A percentile compares a stretch with the other conserved stretches of the same genome.
phyloP scores from a whole-genome alignment of 208 protist genomes.

The Crithidia sp. region DNA sequence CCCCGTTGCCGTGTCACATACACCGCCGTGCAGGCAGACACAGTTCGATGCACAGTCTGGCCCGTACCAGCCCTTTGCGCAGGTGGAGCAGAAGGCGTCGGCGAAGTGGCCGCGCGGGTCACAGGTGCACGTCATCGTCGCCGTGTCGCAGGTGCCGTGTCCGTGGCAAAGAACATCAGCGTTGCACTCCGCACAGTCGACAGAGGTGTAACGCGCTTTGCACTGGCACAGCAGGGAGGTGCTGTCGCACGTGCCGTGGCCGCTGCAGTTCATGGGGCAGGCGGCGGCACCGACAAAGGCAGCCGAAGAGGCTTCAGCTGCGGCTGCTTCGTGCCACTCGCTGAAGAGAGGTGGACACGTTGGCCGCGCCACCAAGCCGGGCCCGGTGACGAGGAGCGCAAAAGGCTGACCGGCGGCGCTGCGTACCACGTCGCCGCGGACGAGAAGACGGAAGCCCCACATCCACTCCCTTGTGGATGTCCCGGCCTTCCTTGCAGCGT shows the following conservation, averaged over 20 bases:
- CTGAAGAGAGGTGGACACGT: constrained; percentile 24
- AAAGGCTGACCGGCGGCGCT: constrained; percentile 46
- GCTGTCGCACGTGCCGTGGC: constrained; percentile 46
- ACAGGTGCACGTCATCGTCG: constrained; percentile 59
- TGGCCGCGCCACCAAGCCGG: constrained; percentile 37
- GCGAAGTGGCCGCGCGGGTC: constrained; percentile 59
- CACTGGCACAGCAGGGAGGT: constrained; percentile 61
- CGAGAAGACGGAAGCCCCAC: constrained; percentile 56
- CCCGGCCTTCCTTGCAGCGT: not conserved
- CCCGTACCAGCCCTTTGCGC: constrained; percentile 75
- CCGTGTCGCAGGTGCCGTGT: constrained; percentile 54
- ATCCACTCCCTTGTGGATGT: constrained; percentile 16
- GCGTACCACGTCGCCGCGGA: constrained; percentile 54
- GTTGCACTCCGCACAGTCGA: constrained; percentile 81
- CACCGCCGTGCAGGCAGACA: constrained; percentile 54
- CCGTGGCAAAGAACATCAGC: constrained; percentile 58
- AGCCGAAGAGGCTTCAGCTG: not conserved
- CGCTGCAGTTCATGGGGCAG: constrained; percentile 66
- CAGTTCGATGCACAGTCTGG: constrained; percentile 71
- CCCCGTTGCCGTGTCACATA: constrained; percentile 55
- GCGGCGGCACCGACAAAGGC: not conserved
- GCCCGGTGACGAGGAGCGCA: constrained; percentile 66
- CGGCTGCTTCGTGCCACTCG: constrained; percentile 3
- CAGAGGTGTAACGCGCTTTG: constrained; percentile 35
- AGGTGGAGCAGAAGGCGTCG: constrained; percentile 47